These are phyloP conservation scores for Hordeum vulgare DNA, from an alignment of 176 grass and related monocot genomes.

Conservation along the genomic window MorexV3_pseudomolecules_assembly NC_058522.1:115469357-115469856, in stretches of 20 bases:
- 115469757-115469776: background rate
- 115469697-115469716: slow-evolving; percentile 41
- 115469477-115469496: slow-evolving; percentile 55
- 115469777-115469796: background rate
- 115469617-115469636: background rate
- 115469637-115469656: slow-evolving; percentile 5
- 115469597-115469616: slow-evolving; percentile 19
- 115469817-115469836: slow-evolving; percentile 37
- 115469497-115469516: slow-evolving; percentile 68
- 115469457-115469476: slow-evolving; percentile 64
- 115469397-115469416: slow-evolving; percentile 17
- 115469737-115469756: background rate
- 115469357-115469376: no score
- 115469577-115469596: slow-evolving; percentile 59
- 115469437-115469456: slow-evolving; percentile 63
- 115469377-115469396: no score
- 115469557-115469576: slow-evolving; percentile 55
- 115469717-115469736: slow-evolving; percentile 59
- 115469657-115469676: slow-evolving; percentile 51
- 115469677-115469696: slow-evolving; percentile 56
- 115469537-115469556: slow-evolving; percentile 75
- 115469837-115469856: slow-evolving; percentile 23
- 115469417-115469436: slow-evolving; percentile 53
- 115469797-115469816: slow-evolving; percentile 41
- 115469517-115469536: slow-evolving; percentile 63